phyloP scores from a whole-genome alignment of 176 grass and related monocot genomes.

The Phragmites australis region DNA sequence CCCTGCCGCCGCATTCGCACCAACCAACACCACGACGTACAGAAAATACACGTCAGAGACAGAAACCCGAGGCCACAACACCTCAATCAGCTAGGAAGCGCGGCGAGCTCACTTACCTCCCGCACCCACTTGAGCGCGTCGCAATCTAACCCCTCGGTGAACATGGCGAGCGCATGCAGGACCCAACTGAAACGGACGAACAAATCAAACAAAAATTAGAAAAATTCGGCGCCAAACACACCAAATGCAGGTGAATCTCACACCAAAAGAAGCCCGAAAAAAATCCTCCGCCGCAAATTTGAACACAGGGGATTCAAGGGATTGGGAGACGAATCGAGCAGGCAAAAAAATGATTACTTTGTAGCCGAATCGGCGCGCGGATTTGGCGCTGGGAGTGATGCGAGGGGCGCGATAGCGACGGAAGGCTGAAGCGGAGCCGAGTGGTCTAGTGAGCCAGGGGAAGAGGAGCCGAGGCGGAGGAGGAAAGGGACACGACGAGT shows the following conservation, averaged over 20 bases:
- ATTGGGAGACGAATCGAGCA: slow-evolving; percentile 37
- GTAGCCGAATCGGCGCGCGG: slow-evolving; percentile 17
- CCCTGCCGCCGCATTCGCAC: slow-evolving; percentile 9
- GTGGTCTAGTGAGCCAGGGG: neutral
- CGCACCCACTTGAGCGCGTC: slow-evolving; percentile 49
- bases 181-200: slow-evolving; percentile 40
- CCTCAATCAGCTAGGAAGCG: slow-evolving; percentile 3
- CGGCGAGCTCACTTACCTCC: slow-evolving; percentile 49
- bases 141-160: slow-evolving; percentile 87
- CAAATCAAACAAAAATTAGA: slow-evolving; percentile 35
- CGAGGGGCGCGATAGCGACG: slow-evolving; percentile 28
- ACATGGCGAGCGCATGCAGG: slow-evolving; percentile 68
- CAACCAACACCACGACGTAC: slow-evolving; percentile 2
- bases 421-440: slow-evolving; percentile 17
- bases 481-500: slow-evolving; percentile 37
- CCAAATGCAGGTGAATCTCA: slow-evolving; percentile 34
- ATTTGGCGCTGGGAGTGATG: slow-evolving; percentile 16
- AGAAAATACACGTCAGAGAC: slow-evolving; percentile 32
- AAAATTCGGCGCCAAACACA: neutral
- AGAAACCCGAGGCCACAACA: neutral
- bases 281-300: slow-evolving; percentile 8
- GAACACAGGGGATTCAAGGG: slow-evolving; percentile 14
- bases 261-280: neutral
- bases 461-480: neutral
- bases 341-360: slow-evolving; percentile 18